Evolutionary conservation across 2,329 filamentous ascomycete genomes (phyloP), one percentile per base, ranked within the genome.

Genomic region (Aspergillus uvarum): DNA sequence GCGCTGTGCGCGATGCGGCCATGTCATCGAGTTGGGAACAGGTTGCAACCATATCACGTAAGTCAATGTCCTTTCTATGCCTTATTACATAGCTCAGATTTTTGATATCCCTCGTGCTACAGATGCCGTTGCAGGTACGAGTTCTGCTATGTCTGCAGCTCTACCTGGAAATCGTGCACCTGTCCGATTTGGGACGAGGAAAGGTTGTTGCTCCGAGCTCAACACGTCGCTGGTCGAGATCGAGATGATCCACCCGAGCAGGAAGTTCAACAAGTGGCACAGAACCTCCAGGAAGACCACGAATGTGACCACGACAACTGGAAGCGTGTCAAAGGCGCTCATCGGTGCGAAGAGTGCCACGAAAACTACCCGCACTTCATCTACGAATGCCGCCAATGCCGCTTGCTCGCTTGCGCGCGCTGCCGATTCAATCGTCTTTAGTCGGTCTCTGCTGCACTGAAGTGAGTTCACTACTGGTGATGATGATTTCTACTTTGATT

Each of bases 1-100:
- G 73, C 82, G 86, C 51, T 96, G 91, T 73, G 88, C 87, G 71
- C 87, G 82, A 63, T 96, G 92, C 77, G 85, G 83, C 64, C 81
- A 84, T 44, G 82, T 76, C 14, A 64, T 76, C 16, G 73, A 76
- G 58, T 59, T 76, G 16, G 57, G 55, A 6, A 56, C 54, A 5
- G 74, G 72, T 4, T 76, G 74, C 60, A 70, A 73, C 49, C 72
- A 76, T 56, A 76, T 76, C 53, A 71, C 63, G 72, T 77, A 70
- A 58, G 70, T 54, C 10, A 26, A 19, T 1, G 26, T 8, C 5
- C 8, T 38, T 21, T 7, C 31, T 26, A 29, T 22, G 44, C n/a
- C 21, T 49, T 8, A 26, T 7, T 5, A 14, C 19, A 32, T 44
- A 5, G 11, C 12, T 54, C 10, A 38, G 14, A 44, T 14, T 4